Percentiles rank a stretch among this genome's conserved stretches.
phyloP scores from a whole-genome alignment of 208 protist genomes.

The Phytomonas sp. region DNA sequence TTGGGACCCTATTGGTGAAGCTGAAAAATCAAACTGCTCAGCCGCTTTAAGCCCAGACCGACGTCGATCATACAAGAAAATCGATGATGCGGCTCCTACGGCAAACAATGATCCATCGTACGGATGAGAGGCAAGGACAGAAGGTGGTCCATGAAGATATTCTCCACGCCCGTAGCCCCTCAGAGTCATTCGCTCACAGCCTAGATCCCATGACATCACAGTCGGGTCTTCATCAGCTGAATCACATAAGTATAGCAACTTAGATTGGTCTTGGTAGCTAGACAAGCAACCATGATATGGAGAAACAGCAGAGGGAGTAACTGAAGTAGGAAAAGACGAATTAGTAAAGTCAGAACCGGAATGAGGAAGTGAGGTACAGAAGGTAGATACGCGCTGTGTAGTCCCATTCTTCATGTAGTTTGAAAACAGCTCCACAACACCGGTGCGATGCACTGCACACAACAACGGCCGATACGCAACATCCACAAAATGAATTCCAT shows the following conservation, averaged over 20 bases:
- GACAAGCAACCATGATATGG: conserved; percentile 48
- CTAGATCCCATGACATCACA: conserved; percentile 50
- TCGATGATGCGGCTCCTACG: not conserved
- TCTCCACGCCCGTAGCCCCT: not conserved
- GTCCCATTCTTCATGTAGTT: conserved; percentile 25
- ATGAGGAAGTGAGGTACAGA: conserved; percentile 35
- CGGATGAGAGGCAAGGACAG: not conserved
- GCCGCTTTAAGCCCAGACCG: not conserved
- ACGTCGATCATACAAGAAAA: not conserved
- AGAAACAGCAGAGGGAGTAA: not conserved
- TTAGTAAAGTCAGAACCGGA: not conserved
- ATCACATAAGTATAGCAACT: conserved; percentile 43
- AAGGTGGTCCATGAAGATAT: not conserved
- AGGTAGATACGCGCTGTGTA: conserved; percentile 50
- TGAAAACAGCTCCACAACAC: conserved; percentile 54
- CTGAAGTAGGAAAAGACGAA: not conserved
- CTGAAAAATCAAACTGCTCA: not conserved
- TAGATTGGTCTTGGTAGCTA: conserved; percentile 45
- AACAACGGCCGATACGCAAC: conserved; percentile 48
- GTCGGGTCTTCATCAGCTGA: conserved; percentile 16
- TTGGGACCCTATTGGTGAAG: not conserved
- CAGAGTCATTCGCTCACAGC: conserved; percentile 14
- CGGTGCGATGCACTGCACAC: conserved; percentile 60
- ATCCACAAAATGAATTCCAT: conserved; percentile 66
- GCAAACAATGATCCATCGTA: not conserved